Percentiles rank a stretch among this genome's conserved stretches.
phyloP scores from a whole-genome alignment of 2,329 filamentous ascomycete genomes.

The Rhynchosporium agropyri region DNA sequence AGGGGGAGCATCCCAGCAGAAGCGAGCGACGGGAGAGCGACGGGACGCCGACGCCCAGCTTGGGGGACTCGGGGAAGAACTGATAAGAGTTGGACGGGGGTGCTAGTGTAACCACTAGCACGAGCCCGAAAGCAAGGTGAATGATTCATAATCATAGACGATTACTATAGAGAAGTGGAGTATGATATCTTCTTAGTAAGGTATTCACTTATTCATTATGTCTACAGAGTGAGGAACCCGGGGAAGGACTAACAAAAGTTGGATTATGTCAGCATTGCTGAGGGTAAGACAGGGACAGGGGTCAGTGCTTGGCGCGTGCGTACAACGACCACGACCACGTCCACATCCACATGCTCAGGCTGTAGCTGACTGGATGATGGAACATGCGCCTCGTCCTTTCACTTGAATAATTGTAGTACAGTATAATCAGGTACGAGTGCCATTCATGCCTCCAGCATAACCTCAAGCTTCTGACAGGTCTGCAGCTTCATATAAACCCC shows the following conservation, averaged over 20 bases:
- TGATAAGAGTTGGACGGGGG: too few relatives aligned
- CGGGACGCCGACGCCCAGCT: too few relatives aligned
- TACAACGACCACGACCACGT: background rate
- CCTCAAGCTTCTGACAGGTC: conserved; percentile 13
- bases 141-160: too few relatives aligned
- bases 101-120: too few relatives aligned
- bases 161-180: too few relatives aligned
- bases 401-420: background rate
- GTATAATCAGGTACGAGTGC: conserved; percentile 12
- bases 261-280: conserved; percentile 8
- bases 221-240: too few relatives aligned
- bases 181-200: too few relatives aligned
- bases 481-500: conserved; percentile 4
- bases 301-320: background rate
- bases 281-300: conserved; percentile 4
- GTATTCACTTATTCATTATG: too few relatives aligned
- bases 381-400: too few relatives aligned
- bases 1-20: background rate
- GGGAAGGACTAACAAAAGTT: background rate
- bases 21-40: too few relatives aligned
- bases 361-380: background rate
- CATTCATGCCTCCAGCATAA: conserved; percentile 24
- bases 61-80: too few relatives aligned
- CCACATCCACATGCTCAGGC: conserved; percentile 15
- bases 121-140: too few relatives aligned